Conservation (phyloP, 2,329 filamentous ascomycete genomes). For the Phialophora chinensis region DNA sequence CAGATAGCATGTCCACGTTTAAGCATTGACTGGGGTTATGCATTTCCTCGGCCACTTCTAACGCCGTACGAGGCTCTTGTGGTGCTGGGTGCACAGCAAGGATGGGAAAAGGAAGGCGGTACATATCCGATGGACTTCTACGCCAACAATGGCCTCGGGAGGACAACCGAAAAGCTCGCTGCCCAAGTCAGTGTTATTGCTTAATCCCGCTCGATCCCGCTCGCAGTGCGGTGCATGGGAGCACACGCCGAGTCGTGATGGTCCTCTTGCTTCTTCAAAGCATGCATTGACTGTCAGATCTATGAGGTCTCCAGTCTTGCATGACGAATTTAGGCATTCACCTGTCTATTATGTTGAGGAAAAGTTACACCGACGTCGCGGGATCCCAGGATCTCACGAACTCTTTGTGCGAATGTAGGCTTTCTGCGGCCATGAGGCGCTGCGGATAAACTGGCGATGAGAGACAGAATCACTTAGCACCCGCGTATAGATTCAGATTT, state of each 20-base stretch:
- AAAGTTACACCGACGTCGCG: not conserved
- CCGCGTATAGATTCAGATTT: too few relatives aligned
- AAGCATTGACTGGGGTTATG: conserved; percentile 99
- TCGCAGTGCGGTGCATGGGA: not conserved
- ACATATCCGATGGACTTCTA: conserved; percentile 99
- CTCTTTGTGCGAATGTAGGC: not conserved
- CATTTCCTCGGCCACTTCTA: conserved; percentile 83
- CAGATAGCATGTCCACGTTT: conserved; percentile 95
- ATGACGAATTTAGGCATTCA: too few relatives aligned
- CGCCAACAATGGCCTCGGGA: conserved; percentile 84
- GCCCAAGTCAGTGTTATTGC: conserved; percentile 32
- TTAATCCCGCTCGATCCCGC: conserved; percentile 19
- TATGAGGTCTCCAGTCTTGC: too few relatives aligned
- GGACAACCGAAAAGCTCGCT: conserved; percentile 63
- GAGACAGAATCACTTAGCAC: not conserved
- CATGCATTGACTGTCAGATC: too few relatives aligned
- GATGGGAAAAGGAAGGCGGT: conserved; percentile 67
- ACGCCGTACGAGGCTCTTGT: conserved; percentile 96
- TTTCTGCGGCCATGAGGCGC: not conserved
- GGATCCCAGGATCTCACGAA: too few relatives aligned
- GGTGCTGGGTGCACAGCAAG: conserved; percentile 77
- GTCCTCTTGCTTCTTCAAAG: not conserved
- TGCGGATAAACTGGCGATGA: not conserved
- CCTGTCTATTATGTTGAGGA: too few relatives aligned
- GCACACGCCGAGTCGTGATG: not conserved